Evolutionary conservation across 1,139 yeast species (phyloP), one percentile per base, ranked within the genome.

Genomic region (Kodamaea suecica): DNA sequence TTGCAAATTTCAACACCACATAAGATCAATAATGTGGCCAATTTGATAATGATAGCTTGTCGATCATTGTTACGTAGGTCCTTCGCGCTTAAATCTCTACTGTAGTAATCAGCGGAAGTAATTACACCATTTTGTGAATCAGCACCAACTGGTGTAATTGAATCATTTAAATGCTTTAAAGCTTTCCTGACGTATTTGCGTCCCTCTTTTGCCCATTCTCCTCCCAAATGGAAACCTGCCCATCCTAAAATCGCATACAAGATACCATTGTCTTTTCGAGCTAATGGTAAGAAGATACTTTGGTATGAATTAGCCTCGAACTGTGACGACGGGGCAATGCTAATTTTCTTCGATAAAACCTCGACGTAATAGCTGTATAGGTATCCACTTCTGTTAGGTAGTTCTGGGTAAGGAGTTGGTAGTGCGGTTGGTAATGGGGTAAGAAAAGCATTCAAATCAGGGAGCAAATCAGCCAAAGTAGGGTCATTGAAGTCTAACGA

Each of bases 271-370:
- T 83, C 84, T 36, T 67, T 63, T 37, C 80, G 79, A 0, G 95
- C 92, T 71, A 85, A 74, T 1, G 94, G 92, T 27, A 85, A 60
- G 52, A 84, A 84, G n/a, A 84, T 80, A 27, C 78, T 78, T 38
- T 78, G 74, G 52, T 80, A 85, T 47, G 80, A 77, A 51, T 84
- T 85, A 23, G 81, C 77, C 23, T 71, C 76, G 33, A 53, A 64
- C 58, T 42, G 69, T 7, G 70, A 60, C n/a, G 44, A 40, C 3
- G 92, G 84, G 1, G 86, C 80, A 34, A 84, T 76, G 11, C 84
- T 78, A 10, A 83, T 74, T 35, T 76, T 66, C 11, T 64, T 63
- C 4, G 84, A 75, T 34, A 84, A 63, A 21, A 70, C 72, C 40
- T 78, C 77, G 30, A 78, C 72, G 53, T 82, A 85, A 51, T 84